Evolutionary conservation across 306 rosid species (phyloP).

Genomic region (Begonia peltatifolia): DNA sequence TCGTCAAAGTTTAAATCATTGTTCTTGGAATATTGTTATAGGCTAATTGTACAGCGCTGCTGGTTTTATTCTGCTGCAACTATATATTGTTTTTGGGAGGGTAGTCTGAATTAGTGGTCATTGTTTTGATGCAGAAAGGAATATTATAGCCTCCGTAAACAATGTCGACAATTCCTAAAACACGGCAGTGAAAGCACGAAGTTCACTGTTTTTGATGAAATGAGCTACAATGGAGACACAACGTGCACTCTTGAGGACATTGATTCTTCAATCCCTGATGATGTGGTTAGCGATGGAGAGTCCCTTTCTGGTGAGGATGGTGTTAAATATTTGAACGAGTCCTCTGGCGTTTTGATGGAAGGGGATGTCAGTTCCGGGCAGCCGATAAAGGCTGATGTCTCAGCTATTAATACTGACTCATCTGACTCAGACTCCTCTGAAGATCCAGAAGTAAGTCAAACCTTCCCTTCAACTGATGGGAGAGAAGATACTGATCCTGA

Average conservation of each 20-base stretch:
- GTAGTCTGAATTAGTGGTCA: no score
- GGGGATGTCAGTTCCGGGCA: background rate
- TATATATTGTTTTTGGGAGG: constrained; percentile 3
- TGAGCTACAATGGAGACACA: constrained; percentile 12
- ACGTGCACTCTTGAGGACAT: constrained; percentile 12
- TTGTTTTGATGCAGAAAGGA: constrained; percentile 44
- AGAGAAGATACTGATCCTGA: constrained; percentile 35
- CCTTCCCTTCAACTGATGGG: constrained; percentile 34
- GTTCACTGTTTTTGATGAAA: constrained; percentile 33
- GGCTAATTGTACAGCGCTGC: constrained; percentile 1
- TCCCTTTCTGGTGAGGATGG: constrained; percentile 6
- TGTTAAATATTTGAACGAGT: background rate
- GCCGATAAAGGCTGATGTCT: no score
- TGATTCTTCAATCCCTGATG: constrained; percentile 8
- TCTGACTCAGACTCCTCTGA: constrained; percentile 84
- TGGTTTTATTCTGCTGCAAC: background rate
- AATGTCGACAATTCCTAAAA: constrained; percentile 56
- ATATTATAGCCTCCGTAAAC: constrained; percentile 76
- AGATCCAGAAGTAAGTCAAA: constrained; percentile 55
- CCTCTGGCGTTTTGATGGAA: background rate
- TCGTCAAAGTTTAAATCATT: background rate
- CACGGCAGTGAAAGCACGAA: constrained; percentile 35
- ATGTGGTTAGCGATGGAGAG: constrained; percentile 2
- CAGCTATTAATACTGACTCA: constrained; percentile 35
- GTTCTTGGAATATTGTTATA: background rate